Conservation (phyloP, 441 rosid species). For the Croton laevigatus region DNA sequence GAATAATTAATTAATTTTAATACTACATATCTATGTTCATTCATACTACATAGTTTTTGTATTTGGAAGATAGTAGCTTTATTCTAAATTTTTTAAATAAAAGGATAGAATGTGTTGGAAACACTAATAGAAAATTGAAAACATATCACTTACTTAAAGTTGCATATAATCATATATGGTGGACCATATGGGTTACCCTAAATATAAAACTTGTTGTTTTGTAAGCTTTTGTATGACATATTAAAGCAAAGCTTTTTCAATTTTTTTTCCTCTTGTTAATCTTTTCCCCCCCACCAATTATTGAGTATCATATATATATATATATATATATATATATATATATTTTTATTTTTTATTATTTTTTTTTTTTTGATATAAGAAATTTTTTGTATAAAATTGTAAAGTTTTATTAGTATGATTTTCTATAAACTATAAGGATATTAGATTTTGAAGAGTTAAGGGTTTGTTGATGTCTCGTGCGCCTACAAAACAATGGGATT, state of each 20-base stretch:
- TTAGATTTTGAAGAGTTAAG: too few relatives aligned
- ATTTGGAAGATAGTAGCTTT: background rate
- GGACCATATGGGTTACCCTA: background rate
- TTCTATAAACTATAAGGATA: too few relatives aligned
- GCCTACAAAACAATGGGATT: background rate
- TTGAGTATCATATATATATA: background rate
- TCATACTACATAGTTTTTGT: background rate
- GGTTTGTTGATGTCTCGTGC: slow-evolving; percentile 1
- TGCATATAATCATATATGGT: slow-evolving; percentile 7
- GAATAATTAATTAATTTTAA: background rate
- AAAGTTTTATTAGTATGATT: too few relatives aligned
- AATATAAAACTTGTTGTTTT: slow-evolving; percentile 7
- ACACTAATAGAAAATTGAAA: background rate
- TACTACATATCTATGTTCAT: too few relatives aligned
- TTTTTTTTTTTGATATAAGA: too few relatives aligned
- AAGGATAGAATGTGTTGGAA: slow-evolving; percentile 8
- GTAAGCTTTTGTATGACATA: slow-evolving; percentile 2
- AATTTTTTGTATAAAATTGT: too few relatives aligned
- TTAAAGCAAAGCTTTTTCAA: background rate
- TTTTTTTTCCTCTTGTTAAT: background rate
- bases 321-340: too few relatives aligned
- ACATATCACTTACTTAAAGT: slow-evolving; percentile 4
- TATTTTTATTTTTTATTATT: too few relatives aligned
- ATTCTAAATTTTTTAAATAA: background rate
- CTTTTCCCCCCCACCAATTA: background rate